Conservation (phyloP, 2,329 filamentous ascomycete genomes). For the Daldinia eschscholtzii region DNA sequence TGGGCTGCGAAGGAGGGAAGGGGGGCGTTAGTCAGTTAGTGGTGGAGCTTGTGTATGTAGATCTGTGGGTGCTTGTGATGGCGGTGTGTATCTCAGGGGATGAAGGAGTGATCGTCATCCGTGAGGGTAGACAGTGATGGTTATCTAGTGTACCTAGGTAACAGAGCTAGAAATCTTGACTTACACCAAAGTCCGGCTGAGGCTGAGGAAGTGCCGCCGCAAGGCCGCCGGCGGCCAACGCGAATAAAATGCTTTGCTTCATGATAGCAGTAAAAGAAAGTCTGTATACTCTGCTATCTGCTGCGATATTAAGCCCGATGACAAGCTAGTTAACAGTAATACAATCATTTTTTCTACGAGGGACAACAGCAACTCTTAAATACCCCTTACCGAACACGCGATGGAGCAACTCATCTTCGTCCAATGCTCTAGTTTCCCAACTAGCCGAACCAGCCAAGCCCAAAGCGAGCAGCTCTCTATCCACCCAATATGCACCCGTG, state of each 20-base stretch:
- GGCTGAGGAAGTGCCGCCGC: neutral
- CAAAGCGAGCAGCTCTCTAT: neutral
- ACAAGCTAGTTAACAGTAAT: neutral
- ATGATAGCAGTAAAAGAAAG: neutral
- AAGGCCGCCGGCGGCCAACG: neutral
- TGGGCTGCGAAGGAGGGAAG: neutral
- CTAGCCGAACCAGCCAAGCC: neutral
- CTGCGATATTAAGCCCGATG: neutral
- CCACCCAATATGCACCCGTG: neutral
- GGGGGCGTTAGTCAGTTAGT: neutral
- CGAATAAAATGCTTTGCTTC: neutral
- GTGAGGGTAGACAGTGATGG: neutral
- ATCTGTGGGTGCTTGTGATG: neutral
- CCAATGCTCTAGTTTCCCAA: neutral
- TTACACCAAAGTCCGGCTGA: conserved; percentile 1
- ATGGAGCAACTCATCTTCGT: neutral
- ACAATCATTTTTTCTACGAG: neutral
- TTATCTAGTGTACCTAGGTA: neutral
- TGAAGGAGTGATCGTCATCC: neutral
- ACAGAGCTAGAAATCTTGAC: neutral
- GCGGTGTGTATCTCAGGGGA: neutral
- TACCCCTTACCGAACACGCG: neutral
- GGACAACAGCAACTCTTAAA: neutral
- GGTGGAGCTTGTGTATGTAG: neutral
- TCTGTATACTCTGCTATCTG: neutral